Conservation (phyloP, 2,329 filamentous ascomycete species). For the Fusarium acutatum region DNA sequence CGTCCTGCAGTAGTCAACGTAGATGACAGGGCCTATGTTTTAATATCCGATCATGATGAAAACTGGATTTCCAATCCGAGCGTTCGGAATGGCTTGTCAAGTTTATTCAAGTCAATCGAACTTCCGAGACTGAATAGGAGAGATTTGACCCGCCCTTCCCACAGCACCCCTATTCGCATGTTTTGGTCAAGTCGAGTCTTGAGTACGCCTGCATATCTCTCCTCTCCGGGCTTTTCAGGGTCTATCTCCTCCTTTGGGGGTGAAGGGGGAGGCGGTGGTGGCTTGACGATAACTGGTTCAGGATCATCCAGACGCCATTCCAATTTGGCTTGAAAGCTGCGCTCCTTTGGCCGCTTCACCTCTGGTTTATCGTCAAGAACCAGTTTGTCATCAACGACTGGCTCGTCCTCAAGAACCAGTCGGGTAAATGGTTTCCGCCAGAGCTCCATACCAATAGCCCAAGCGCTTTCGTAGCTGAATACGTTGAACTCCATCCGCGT, state of each 20-base stretch:
- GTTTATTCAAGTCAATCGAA: slow-evolving; percentile 79
- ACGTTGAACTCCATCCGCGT: slow-evolving; percentile 97
- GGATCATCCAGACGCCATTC: slow-evolving; percentile 56
- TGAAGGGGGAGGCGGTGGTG: not conserved
- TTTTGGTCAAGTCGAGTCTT: slow-evolving; percentile 92
- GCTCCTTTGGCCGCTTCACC: slow-evolving; percentile 42
- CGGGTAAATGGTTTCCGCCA: slow-evolving; percentile 73
- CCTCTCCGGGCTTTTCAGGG: slow-evolving; percentile 52
- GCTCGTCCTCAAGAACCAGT: slow-evolving; percentile 49
- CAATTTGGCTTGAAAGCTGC: slow-evolving; percentile 64
- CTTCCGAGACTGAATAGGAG: slow-evolving; percentile 91
- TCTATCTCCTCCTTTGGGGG: slow-evolving; percentile 19
- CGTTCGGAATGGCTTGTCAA: slow-evolving; percentile 79
- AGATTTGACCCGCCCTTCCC: slow-evolving; percentile 94
- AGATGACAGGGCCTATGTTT: not conserved
- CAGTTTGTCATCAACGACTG: slow-evolving; percentile 35
- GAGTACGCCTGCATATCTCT: slow-evolving; percentile 83
- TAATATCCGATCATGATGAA: slow-evolving; percentile 67
- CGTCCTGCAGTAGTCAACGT: not conserved
- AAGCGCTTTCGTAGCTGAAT: slow-evolving; percentile 96
- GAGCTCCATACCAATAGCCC: slow-evolving; percentile 90
- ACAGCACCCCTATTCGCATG: slow-evolving; percentile 83
- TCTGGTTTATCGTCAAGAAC: slow-evolving; percentile 26
- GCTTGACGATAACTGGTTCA: slow-evolving; percentile 39
- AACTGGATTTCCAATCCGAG: slow-evolving; percentile 84